phyloP scores from a whole-genome alignment of 176 grass and related monocot genomes.

The Sorghum bicolor region DNA sequence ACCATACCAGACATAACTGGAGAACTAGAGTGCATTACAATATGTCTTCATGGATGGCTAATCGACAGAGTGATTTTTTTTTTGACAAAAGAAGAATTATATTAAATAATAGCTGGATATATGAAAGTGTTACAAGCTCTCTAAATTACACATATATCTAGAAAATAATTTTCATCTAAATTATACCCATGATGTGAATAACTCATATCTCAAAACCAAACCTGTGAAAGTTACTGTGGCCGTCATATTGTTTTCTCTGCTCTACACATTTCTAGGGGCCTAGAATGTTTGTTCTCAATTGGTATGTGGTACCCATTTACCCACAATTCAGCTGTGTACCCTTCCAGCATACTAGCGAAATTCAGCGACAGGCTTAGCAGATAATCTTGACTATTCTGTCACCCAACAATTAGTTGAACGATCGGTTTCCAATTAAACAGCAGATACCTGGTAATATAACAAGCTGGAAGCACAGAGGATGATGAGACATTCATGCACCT shows the following conservation, averaged over 20 bases:
- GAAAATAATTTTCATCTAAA: no score
- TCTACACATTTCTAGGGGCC: not conserved
- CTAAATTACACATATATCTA: no score
- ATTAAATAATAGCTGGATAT: no score
- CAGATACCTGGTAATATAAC: not conserved
- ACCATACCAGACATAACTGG: not conserved
- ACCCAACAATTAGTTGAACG: not conserved
- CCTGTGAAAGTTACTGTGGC: no score
- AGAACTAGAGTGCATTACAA: not conserved
- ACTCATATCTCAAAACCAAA: no score
- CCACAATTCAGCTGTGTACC: not conserved
- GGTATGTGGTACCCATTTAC: not conserved
- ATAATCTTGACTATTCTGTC: not conserved
- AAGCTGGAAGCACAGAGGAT: not conserved
- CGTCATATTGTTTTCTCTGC: not conserved
- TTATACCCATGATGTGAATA: no score
- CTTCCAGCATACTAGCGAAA: not conserved
- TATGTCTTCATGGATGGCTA: not conserved
- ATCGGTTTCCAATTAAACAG: not conserved
- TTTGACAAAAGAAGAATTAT: no score
- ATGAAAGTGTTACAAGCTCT: no score
- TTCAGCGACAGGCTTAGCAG: not conserved
- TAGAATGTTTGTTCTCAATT: not conserved
- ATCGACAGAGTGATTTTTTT: not conserved
- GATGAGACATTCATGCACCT: not conserved